These are phyloP conservation scores for Ceratobasidium sp. DNA, from an alignment of 1,284 basidiomycete genomes.

Conservation along the genomic window DNA sequence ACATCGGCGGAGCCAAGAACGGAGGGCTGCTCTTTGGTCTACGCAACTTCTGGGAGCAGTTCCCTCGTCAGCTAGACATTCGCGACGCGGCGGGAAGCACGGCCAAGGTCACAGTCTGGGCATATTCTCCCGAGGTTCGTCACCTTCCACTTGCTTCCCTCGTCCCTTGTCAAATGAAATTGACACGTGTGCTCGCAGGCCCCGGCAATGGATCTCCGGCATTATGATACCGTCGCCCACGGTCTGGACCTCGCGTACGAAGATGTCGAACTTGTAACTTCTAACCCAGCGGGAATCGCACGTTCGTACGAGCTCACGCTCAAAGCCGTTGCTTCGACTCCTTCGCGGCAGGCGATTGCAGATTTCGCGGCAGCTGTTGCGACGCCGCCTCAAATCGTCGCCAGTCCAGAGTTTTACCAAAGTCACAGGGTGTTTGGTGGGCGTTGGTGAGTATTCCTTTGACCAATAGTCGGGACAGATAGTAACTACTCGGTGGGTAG, in stretches of 20 bases:
- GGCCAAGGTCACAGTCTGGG: conserved; percentile 53
- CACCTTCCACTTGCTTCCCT: not conserved
- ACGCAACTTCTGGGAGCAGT: conserved; percentile 55
- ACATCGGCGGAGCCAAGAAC: conserved; percentile 52
- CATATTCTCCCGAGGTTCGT: conserved; percentile 45
- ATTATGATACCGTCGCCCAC: conserved; percentile 54
- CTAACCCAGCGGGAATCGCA: conserved; percentile 52
- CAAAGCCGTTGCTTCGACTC: conserved; percentile 50
- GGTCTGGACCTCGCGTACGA: conserved; percentile 55
- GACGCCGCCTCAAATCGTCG: conserved; percentile 24
- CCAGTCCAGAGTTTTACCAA: conserved; percentile 30
- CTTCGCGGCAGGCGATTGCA: conserved; percentile 48
- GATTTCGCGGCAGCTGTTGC: conserved; percentile 46
- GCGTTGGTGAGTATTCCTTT: conserved; percentile 12
- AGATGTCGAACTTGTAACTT: conserved; percentile 55
- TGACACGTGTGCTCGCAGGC: conserved; percentile 48
- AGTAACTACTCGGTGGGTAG: conserved; percentile 41
- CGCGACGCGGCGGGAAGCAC: conserved; percentile 49
- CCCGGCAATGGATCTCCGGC: conserved; percentile 54
- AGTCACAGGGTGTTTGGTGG: conserved; percentile 32
- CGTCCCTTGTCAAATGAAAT: not conserved
- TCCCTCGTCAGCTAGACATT: conserved; percentile 53
- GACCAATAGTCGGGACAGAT: not conserved
- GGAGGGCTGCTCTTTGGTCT: conserved; percentile 53
- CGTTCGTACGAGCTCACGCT: conserved; percentile 53